These are phyloP conservation scores for Micromonas pusilla DNA, from an alignment of 139 green algal species.

Conservation along the genomic window DNA sequence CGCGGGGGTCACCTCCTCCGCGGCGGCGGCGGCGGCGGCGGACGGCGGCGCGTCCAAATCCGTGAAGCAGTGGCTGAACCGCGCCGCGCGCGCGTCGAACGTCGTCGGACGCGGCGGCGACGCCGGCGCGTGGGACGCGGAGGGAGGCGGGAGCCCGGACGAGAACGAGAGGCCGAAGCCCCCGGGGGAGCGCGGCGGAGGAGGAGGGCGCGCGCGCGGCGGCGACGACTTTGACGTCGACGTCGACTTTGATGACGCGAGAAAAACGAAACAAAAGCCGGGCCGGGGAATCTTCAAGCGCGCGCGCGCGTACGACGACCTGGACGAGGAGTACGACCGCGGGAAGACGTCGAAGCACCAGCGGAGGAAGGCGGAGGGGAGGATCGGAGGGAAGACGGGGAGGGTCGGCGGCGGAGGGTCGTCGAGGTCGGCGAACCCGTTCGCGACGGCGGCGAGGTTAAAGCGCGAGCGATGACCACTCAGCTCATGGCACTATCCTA, in stretches of 20 bases:
- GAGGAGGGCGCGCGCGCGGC: not conserved
- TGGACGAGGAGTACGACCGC: slow-evolving; percentile 23
- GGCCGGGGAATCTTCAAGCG: no score
- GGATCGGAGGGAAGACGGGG: not conserved
- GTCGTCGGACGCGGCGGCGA: not conserved
- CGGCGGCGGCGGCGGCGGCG: no score
- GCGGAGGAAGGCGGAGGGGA: not conserved
- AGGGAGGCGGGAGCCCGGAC: no score
- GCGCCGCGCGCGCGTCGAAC: not conserved
- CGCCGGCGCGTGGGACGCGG: not conserved
- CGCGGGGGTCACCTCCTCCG: not conserved
- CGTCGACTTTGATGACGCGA: not conserved
- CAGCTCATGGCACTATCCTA: not conserved
- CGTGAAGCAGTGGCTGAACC: not conserved
- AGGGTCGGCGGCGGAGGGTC: not conserved
- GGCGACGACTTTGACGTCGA: not conserved
- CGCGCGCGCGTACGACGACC: slow-evolving; percentile 3
- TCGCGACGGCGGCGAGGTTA: not conserved
- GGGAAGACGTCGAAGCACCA: slow-evolving; percentile 9
- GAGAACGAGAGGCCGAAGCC: no score
- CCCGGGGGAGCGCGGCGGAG: no score
- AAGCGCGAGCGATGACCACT: not conserved
- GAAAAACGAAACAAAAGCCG: not conserved
- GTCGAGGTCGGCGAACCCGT: not conserved
- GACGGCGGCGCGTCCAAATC: not conserved